phyloP scores from a whole-genome alignment of 2,329 filamentous ascomycete genomes.

The Phialophora verrucosa region DNA sequence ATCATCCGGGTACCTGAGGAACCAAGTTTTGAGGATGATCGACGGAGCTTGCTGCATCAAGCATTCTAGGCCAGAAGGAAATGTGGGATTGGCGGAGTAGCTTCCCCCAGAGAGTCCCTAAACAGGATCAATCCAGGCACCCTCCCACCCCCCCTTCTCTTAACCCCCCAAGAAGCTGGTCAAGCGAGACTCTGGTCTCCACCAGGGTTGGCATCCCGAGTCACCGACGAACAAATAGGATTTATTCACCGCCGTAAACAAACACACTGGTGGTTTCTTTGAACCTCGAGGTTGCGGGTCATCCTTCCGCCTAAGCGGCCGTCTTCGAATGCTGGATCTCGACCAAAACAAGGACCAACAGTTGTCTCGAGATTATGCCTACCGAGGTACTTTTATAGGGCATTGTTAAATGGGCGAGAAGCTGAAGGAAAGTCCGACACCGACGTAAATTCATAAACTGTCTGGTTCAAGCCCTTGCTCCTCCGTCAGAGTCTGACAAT shows the following conservation, averaged over 20 bases:
- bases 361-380: not conserved
- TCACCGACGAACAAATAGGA: too few species aligned
- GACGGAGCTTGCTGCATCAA: conserved; percentile 4
- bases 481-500: not conserved
- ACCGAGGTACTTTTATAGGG: not conserved
- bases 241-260: too few species aligned
- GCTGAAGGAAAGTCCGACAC: not conserved
- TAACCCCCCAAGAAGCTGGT: not conserved
- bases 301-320: too few species aligned
- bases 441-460: not conserved
- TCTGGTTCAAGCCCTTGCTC: not conserved
- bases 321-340: too few species aligned
- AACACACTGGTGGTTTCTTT: too few species aligned
- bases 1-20: conserved; percentile 6
- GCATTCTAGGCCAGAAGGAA: not conserved
- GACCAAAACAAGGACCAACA: too few species aligned
- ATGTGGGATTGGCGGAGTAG: not conserved
- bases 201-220: not conserved
- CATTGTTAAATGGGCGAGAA: not conserved
- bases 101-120: not conserved
- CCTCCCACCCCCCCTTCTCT: not conserved
- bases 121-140: not conserved
- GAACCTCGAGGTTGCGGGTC: too few species aligned
- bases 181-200: not conserved
- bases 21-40: conserved; percentile 14